Evolutionary conservation across 2,329 filamentous ascomycete species (phyloP).

Genomic region (Eutypella sp.): DNA sequence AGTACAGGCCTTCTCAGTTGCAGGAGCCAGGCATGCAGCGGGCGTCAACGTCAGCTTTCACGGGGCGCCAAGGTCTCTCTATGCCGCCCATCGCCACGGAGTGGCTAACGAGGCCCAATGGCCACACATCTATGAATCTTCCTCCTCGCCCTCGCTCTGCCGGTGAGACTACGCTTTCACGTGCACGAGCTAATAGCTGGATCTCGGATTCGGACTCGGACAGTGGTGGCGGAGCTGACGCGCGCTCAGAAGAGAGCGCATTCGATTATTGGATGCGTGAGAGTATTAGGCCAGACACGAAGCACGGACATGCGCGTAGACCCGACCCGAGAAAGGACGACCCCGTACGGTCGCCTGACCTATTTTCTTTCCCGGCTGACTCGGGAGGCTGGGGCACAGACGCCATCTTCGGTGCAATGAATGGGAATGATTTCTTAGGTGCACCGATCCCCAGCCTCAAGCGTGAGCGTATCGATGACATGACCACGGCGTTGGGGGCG

Average conservation of each 20-base stretch:
- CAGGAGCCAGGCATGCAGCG: slow-evolving; percentile 15
- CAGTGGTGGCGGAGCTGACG: slow-evolving; percentile 31
- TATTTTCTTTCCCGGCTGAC: slow-evolving; percentile 47
- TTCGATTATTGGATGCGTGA: slow-evolving; percentile 56
- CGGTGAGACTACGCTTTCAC: slow-evolving; percentile 40
- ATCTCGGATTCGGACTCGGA: slow-evolving; percentile 44
- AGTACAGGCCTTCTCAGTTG: slow-evolving; percentile 11
- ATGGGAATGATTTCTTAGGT: slow-evolving; percentile 29
- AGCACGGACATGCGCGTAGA: slow-evolving; percentile 7
- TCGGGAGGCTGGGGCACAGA: slow-evolving; percentile 42
- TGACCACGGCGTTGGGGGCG: slow-evolving; percentile 38
- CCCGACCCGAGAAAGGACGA: slow-evolving; percentile 7
- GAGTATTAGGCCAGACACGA: slow-evolving; percentile 37
- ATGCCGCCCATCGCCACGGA: slow-evolving; percentile 23
- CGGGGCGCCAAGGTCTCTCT: slow-evolving; percentile 23
- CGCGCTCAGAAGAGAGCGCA: slow-evolving; percentile 37
- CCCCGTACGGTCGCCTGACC: slow-evolving; percentile 42
- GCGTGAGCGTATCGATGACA: slow-evolving; percentile 41
- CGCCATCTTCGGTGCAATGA: slow-evolving; percentile 40
- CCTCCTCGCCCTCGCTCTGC: slow-evolving; percentile 42
- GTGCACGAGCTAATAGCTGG: slow-evolving; percentile 36
- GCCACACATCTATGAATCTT: slow-evolving; percentile 18
- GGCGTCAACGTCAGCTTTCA: slow-evolving; percentile 28
- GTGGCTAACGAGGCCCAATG: slow-evolving; percentile 16
- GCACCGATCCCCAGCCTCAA: slow-evolving; percentile 27